These are phyloP conservation scores for Amylocarpus encephaloides DNA, from an alignment of 2,329 filamentous ascomycete species.

Conservation along the genomic window DNA sequence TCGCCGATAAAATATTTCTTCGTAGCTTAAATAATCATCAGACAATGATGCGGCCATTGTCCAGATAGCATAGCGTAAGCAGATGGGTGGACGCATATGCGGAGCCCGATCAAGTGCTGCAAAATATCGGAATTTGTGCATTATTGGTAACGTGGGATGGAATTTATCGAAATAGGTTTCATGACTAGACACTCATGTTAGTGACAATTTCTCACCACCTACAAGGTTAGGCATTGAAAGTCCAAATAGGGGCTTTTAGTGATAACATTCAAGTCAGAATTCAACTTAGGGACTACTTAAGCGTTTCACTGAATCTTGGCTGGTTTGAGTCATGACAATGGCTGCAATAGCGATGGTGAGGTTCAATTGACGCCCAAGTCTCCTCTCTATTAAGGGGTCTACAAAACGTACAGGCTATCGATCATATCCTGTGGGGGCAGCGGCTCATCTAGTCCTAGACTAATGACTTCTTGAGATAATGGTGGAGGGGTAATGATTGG, in stretches of 20 bases:
- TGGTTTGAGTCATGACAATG: neutral
- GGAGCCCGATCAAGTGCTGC: slow-evolving; percentile 66
- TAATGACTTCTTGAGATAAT: slow-evolving; percentile 57
- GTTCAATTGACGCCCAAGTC: neutral
- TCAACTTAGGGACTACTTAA: too few species aligned
- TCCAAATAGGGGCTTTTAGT: neutral
- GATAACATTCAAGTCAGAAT: neutral
- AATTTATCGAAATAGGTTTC: slow-evolving; percentile 69
- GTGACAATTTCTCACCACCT: neutral
- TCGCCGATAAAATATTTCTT: slow-evolving; percentile 74
- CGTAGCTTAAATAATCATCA: slow-evolving; percentile 64
- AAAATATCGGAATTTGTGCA: slow-evolving; percentile 71
- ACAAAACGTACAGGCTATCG: slow-evolving; percentile 64
- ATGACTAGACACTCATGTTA: slow-evolving; percentile 44
- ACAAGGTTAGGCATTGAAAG: neutral
- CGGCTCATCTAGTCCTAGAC: slow-evolving; percentile 73
- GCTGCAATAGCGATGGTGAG: neutral
- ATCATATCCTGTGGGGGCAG: slow-evolving; percentile 73
- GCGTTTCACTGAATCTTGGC: too few species aligned
- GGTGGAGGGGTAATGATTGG: slow-evolving; percentile 38
- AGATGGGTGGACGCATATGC: slow-evolving; percentile 73
- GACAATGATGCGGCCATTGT: slow-evolving; percentile 66
- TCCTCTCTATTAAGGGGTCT: slow-evolving; percentile 10
- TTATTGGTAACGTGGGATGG: slow-evolving; percentile 66
- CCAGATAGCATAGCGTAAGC: slow-evolving; percentile 83